Conservation (phyloP, 495 filamentous ascomycete species). For the Hypomontagnella monticulosa region DNA sequence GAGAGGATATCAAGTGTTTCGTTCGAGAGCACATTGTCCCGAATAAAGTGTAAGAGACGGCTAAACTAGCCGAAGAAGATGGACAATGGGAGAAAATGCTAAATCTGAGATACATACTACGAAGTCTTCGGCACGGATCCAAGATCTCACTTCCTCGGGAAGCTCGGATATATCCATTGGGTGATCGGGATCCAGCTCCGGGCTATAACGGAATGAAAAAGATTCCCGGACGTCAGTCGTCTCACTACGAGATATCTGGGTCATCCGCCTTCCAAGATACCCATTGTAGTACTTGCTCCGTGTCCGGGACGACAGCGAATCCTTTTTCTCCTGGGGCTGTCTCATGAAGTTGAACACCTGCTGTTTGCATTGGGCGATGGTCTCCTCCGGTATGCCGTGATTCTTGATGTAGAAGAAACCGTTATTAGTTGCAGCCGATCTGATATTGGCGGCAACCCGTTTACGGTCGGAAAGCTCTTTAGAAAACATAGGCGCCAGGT, state of each 20-base stretch:
- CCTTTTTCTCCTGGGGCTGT: conserved; percentile 56
- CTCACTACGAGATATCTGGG: conserved; percentile 51
- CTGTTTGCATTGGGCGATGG: conserved; percentile 55
- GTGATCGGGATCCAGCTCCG: conserved; percentile 56
- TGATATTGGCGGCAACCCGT: conserved; percentile 52
- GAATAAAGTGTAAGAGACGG: neutral
- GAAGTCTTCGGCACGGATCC: conserved; percentile 55
- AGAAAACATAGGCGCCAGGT: conserved; percentile 55
- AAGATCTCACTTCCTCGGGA: conserved; percentile 49
- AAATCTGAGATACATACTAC: conserved; percentile 43
- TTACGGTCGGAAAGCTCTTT: conserved; percentile 50
- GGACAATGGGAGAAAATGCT: neutral
- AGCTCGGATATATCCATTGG: conserved; percentile 47
- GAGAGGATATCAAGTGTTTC: neutral
- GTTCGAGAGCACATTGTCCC: too few relatives aligned
- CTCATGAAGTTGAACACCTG: conserved; percentile 59
- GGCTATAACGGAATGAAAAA: conserved; percentile 58
- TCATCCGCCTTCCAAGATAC: conserved; percentile 42
- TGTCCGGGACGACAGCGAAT: conserved; percentile 43
- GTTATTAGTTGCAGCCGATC: conserved; percentile 56
- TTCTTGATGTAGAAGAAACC: conserved; percentile 68
- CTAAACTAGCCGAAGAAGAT: neutral
- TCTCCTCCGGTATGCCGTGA: conserved; percentile 59
- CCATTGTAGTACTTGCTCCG: conserved; percentile 46
- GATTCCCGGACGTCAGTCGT: conserved; percentile 52